phyloP scores from a whole-genome alignment of 2,329 filamentous ascomycete species.

The Trichocomaceae sp. region DNA sequence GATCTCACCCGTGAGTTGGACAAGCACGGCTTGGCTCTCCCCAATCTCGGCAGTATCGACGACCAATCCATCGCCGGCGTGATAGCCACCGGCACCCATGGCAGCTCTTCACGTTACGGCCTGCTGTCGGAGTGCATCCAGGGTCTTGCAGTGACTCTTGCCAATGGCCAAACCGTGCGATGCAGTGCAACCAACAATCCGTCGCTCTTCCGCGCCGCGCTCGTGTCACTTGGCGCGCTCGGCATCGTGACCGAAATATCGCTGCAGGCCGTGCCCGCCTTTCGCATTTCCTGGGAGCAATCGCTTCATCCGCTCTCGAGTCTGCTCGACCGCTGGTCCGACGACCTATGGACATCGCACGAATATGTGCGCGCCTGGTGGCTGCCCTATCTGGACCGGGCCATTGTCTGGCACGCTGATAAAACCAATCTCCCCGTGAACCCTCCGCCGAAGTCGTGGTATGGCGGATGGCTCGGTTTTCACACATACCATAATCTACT shows the following conservation, averaged over 20 bases:
- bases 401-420: slow-evolving; percentile 84
- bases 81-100: slow-evolving; percentile 89
- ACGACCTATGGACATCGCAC: slow-evolving; percentile 69
- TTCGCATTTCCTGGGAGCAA: slow-evolving; percentile 83
- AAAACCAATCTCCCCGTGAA: slow-evolving; percentile 59
- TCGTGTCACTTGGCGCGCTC: slow-evolving; percentile 80
- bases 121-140: slow-evolving; percentile 73
- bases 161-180: slow-evolving; percentile 65
- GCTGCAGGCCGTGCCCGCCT: slow-evolving; percentile 70
- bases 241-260: slow-evolving; percentile 89
- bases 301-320: slow-evolving; percentile 63
- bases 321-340: slow-evolving; percentile 66
- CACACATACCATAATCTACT: slow-evolving; percentile 89
- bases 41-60: slow-evolving; percentile 91
- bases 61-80: slow-evolving; percentile 88
- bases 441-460: slow-evolving; percentile 63
- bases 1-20: slow-evolving; percentile 68
- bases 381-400: slow-evolving; percentile 85
- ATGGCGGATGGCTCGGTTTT: slow-evolving; percentile 74
- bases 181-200: slow-evolving; percentile 63
- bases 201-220: slow-evolving; percentile 79
- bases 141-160: slow-evolving; percentile 70
- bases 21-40: slow-evolving; percentile 70
- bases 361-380: slow-evolving; percentile 97
- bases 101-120: slow-evolving; percentile 76